phyloP scores from a whole-genome alignment of 108 stramenopile species.

The Skeletonema marinoi region DNA sequence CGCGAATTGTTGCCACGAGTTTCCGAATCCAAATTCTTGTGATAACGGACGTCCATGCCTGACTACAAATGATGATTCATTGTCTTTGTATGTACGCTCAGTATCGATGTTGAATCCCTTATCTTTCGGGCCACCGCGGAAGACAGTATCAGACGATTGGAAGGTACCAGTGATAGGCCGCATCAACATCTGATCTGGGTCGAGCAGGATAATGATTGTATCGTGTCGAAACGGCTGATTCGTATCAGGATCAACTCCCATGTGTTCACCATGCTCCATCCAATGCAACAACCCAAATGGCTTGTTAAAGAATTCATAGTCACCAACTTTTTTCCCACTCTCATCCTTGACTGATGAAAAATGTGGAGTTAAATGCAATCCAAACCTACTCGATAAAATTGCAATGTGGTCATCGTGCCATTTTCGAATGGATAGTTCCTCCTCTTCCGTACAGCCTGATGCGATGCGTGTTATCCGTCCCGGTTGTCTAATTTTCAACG shows the following conservation, averaged over 20 bases:
- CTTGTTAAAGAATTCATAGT: slow-evolving; percentile 89
- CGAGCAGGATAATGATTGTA: slow-evolving; percentile 59
- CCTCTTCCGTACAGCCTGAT: slow-evolving; percentile 53
- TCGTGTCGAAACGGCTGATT: slow-evolving; percentile 47
- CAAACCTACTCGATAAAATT: slow-evolving; percentile 46
- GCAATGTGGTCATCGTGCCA: slow-evolving; percentile 45
- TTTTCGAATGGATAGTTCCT: slow-evolving; percentile 7
- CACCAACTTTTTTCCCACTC: slow-evolving; percentile 20
- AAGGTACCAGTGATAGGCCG: slow-evolving; percentile 70
- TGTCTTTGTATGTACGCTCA: background rate
- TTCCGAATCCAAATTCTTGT: slow-evolving; percentile 82
- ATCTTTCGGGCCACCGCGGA: slow-evolving; percentile 7
- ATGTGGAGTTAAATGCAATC: slow-evolving; percentile 69
- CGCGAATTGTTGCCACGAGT: slow-evolving; percentile 67
- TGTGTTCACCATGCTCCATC: slow-evolving; percentile 58
- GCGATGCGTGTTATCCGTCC: slow-evolving; percentile 88
- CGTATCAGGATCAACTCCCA: slow-evolving; percentile 35
- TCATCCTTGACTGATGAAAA: slow-evolving; percentile 35
- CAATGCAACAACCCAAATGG: slow-evolving; percentile 81
- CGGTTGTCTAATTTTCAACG: slow-evolving; percentile 57
- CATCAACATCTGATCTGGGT: slow-evolving; percentile 73
- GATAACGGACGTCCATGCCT: slow-evolving; percentile 79
- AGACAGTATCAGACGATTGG: slow-evolving; percentile 38
- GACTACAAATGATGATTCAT: slow-evolving; percentile 31
- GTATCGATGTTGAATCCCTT: slow-evolving; percentile 8